phyloP scores from a whole-genome alignment of 495 filamentous ascomycete genomes.

The Tuber borchii region DNA sequence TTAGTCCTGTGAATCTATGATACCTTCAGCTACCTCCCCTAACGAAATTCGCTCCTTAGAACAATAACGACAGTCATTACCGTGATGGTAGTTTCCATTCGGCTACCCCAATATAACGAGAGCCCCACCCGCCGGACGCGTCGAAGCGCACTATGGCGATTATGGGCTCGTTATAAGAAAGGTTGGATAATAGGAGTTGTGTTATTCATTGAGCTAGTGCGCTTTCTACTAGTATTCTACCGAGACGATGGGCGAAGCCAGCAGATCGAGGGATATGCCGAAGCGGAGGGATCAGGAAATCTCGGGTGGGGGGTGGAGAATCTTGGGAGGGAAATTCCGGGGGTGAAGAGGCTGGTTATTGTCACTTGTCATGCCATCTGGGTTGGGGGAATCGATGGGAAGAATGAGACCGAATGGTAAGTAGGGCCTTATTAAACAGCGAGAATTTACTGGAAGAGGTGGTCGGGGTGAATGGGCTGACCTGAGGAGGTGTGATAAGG shows the following conservation, averaged over 20 bases:
- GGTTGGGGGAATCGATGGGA: slow-evolving; percentile 56
- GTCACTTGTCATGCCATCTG: slow-evolving; percentile 82
- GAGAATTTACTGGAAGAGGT: not conserved
- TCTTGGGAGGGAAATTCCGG: slow-evolving; percentile 9
- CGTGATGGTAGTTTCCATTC: slow-evolving; percentile 34
- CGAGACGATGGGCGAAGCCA: not conserved
- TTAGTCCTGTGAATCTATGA: not conserved
- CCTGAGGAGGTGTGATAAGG: slow-evolving; percentile 1
- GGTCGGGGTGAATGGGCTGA: slow-evolving; percentile 2
- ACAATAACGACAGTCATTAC: slow-evolving; percentile 5
- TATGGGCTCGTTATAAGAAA: slow-evolving; percentile 11
- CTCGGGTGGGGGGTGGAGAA: slow-evolving; percentile 8
- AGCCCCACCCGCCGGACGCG: slow-evolving; percentile 8
- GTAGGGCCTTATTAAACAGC: slow-evolving; percentile 10
- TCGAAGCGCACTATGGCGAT: slow-evolving; percentile 8
- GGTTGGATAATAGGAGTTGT: slow-evolving; percentile 2
- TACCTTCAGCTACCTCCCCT: not conserved
- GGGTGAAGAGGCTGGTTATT: slow-evolving; percentile 51
- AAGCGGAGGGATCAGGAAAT: not conserved
- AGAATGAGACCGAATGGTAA: slow-evolving; percentile 62
- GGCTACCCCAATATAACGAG: slow-evolving; percentile 21
- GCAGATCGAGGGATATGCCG: not conserved
- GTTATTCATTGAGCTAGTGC: not conserved
- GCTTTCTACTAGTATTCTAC: not conserved
- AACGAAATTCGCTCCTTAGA: not conserved